Base-by-base conservation (phyloP, 2,329 filamentous ascomycete species). In the Paraconiothyrium sp. region DNA sequence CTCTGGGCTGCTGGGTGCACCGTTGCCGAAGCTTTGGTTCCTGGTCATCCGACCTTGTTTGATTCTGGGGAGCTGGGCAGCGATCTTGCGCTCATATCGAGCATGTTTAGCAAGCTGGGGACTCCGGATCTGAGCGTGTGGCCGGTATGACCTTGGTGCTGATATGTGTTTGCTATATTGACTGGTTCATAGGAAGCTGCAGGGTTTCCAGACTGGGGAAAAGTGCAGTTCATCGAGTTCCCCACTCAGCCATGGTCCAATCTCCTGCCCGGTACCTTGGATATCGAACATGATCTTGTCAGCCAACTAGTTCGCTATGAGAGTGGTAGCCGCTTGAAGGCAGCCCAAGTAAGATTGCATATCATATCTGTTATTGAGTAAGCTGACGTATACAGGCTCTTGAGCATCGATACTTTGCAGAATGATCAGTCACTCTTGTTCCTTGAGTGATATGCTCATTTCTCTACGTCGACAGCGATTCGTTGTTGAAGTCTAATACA, bases 1-100 rank as follows among this genome's bases (percentile, higher is more conserved):
- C 88, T 98, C 80, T 99, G 96, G 95, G 91, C 89, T 4, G 86
- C 91, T 0, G 95, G 96, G 0, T 90, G 90, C 64, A 90, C 97
- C 72, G 86, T 96, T 11, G 92, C 93, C 4, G 94, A 98, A 78
- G 81, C 92, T 78, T 73, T 89, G 81, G 73, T 84, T 77, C 64
- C 84, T 67, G 66, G 84, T 75, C 68, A 88, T 81, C 48, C 81
- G 62, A 85, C 90, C 0, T 83, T 98, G 0, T 98, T 99, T 69
- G 90, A 95, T 74, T 92, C 93, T 3, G 91, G 93, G 1, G 92
- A 97, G 69, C 85, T 98, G 54, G 95, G 96, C 0, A 98, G 92
- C 73, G 95, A 99, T 79, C 84, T 99, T 43, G 92, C 92, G 0
- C 83, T 99, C 54, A 94, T 99, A 59, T 85, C 94, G 57, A 97